phyloP scores from a whole-genome alignment of 441 rosid species.

The Arabidopsis hybrid region DNA sequence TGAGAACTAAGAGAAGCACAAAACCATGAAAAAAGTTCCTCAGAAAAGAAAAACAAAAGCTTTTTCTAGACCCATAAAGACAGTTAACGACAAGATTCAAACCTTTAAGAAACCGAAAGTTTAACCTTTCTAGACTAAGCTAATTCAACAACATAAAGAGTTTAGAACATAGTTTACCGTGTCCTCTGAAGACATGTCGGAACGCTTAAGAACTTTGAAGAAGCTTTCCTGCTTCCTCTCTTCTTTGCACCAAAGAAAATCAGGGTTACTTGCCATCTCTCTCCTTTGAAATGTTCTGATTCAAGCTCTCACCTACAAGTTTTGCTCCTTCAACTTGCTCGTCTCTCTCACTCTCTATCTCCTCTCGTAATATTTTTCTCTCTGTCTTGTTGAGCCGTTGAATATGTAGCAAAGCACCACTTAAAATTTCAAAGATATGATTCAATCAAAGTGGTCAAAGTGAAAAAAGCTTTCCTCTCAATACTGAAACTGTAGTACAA shows the following conservation, averaged over 20 bases:
- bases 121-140: not conserved
- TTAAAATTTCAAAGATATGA: not conserved
- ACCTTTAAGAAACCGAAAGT: not conserved
- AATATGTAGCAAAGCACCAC: not conserved
- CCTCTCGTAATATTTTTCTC: not conserved
- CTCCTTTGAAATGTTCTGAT: not conserved
- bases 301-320: not conserved
- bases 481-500: not conserved
- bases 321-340: not conserved
- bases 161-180: conserved; percentile 30
- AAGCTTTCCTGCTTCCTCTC: conserved; percentile 14
- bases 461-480: not conserved
- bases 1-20: not conserved
- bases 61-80: not conserved
- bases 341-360: not conserved
- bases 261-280: not conserved
- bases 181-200: conserved; percentile 26
- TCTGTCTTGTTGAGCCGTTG: not conserved
- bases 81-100: not conserved
- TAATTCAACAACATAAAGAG: not conserved
- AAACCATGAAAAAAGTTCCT: not conserved
- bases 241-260: not conserved
- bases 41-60: not conserved
- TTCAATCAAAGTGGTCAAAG: not conserved
- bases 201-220: conserved; percentile 30